Conservation (phyloP, 805 yeast genomes). For the Candida insectorum region DNA sequence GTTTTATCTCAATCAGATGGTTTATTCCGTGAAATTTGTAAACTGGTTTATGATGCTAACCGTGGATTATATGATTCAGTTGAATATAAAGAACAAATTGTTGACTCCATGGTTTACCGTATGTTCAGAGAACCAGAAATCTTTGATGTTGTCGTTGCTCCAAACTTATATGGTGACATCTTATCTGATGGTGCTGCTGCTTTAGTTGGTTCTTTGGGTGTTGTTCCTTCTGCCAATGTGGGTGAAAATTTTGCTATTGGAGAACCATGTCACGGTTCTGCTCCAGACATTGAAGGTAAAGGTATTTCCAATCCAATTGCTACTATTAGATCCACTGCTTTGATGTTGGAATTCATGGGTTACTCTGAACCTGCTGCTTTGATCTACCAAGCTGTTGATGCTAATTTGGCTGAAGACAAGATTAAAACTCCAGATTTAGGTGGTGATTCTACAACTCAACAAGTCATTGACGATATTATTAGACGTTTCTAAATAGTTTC, state of each 20-base stretch:
- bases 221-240: conserved; percentile 96
- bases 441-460: conserved; percentile 81
- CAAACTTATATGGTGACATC: conserved; percentile 96
- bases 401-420: conserved; percentile 75
- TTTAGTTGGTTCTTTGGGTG: conserved; percentile 94
- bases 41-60: conserved; percentile 56
- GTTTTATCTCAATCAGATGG: conserved; percentile 93
- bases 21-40: conserved; percentile 86
- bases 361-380: conserved; percentile 84
- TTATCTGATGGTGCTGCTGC: conserved; percentile 98
- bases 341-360: conserved; percentile 95
- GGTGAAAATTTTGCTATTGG: conserved; percentile 96
- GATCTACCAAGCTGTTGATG: conserved; percentile 92
- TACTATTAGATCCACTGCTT: conserved; percentile 94
- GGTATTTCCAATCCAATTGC: conserved; percentile 96
- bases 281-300: conserved; percentile 96
- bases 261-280: conserved; percentile 99
- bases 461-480: conserved; percentile 83
- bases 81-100: conserved; percentile 89
- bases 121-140: conserved; percentile 98
- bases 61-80: conserved; percentile 56
- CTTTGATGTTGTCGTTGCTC: conserved; percentile 98
- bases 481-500: conserved; percentile 31
- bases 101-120: conserved; percentile 98
- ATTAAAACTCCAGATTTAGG: conserved; percentile 94